Base-by-base conservation (phyloP, 768 basidiomycete genomes). In the Coprinopsis cinerea region DNA sequence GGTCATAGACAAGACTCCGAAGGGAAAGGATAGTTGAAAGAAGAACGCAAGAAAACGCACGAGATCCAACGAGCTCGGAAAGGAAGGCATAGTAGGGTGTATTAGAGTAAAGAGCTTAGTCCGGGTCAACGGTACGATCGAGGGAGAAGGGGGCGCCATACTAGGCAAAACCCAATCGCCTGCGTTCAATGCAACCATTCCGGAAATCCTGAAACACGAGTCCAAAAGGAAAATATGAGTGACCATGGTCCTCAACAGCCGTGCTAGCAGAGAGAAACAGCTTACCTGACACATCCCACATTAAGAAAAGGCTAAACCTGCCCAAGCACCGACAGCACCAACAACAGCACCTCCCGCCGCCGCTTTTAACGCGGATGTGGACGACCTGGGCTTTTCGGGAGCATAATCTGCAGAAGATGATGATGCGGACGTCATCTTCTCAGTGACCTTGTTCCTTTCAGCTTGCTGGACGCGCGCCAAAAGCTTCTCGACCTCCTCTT, bases 241-340 rank as follows among this genome's bases (percentile, higher is more conserved):
- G 44, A 45, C 44, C 27, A 45, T 9, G 44, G 44, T 45, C 44
- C 44, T 32, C 5, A 13, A 45, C 6, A 45, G 10, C 7, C 7
- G 7, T 20, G n/a, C n/a, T n/a, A 37, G 22, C 6, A 26, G 9
- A 17, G 14, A 18, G 26, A 25, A 46, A 24, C 14, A 51, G 22
- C 17, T 32, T 37, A 34, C 23, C 18, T 25, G 18, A 26, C 17
- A 22, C 24, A 10, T 17, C 27, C 32, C 14, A 17, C 25, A 36
- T 51, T 32, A 51, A 45, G 78, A 56, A 63, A 75, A 70, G 26
- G 82, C 82, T 46, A 83, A 69, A 14, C 79, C 78, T 17, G 77
- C 77, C 69, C 74, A 81, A 43, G 79, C 71, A 35, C 79, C 79
- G 5, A 81, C 77, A 34, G 77, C 81, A 34, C 82, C 82, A 17